phyloP scores from a whole-genome alignment of 2,329 filamentous ascomycete species.

The Alternaria metachromatica region DNA sequence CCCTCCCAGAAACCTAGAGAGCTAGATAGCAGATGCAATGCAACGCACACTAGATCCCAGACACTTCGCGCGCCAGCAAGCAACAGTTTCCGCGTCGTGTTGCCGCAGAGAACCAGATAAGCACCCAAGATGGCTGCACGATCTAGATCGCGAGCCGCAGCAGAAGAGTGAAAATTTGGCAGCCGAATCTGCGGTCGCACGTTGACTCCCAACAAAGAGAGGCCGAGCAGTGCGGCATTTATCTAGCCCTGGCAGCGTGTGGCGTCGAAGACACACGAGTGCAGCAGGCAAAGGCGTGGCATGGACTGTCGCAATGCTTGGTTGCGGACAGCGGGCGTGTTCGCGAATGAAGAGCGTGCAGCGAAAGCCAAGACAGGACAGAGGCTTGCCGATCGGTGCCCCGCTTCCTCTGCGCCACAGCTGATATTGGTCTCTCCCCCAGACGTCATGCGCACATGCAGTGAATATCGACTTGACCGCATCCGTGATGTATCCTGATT shows the following conservation, averaged over 20 bases:
- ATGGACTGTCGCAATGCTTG: constrained; percentile 18
- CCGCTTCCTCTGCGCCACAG: constrained; percentile 42
- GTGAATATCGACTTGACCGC: constrained; percentile 18
- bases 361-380: constrained; percentile 16
- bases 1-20: neutral
- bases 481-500: constrained; percentile 2
- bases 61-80: neutral
- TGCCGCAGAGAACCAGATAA: neutral
- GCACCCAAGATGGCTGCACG: neutral
- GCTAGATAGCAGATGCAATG: neutral
- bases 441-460: constrained; percentile 40
- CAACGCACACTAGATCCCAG: neutral
- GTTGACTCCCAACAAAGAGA: neutral
- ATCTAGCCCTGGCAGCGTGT: neutral
- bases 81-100: neutral
- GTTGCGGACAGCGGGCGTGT: constrained; percentile 1
- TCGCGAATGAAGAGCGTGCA: constrained; percentile 22
- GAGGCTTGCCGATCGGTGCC: constrained; percentile 21
- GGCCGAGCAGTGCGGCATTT: neutral
- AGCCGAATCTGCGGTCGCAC: neutral
- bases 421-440: constrained; percentile 21
- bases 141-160: neutral
- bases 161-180: neutral
- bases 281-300: constrained; percentile 7
- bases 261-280: neutral